Evolutionary conservation across 495 filamentous ascomycete genomes (phyloP).

Genomic region (Haplographium delicatum): DNA sequence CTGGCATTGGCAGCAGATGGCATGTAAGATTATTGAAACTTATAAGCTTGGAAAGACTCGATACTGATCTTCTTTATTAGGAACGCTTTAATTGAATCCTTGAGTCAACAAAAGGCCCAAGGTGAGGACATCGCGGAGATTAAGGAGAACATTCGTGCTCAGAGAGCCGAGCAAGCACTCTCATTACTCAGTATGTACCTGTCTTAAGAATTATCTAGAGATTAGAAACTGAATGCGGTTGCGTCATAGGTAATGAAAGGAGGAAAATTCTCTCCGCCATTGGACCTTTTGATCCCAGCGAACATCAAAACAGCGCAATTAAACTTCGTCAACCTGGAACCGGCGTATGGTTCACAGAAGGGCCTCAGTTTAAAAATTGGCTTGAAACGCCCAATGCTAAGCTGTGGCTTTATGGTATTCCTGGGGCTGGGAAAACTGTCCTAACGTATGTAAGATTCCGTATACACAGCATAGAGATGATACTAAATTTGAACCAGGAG

Average conservation of each 20-base stretch:
- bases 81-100: not conserved
- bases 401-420: conserved; percentile 33
- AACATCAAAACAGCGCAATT: not conserved
- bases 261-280: not conserved
- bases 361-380: conserved; percentile 23
- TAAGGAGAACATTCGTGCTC: not conserved
- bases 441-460: conserved; percentile 21
- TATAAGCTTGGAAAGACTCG: no score
- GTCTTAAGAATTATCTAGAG: not conserved
- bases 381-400: conserved; percentile 9
- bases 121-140: not conserved
- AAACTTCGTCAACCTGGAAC: conserved; percentile 23
- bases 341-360: conserved; percentile 29
- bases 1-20: not conserved
- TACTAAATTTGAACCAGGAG: not conserved
- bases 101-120: not conserved
- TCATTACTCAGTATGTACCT: not conserved
- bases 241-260: not conserved
- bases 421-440: conserved; percentile 34
- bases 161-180: conserved; percentile 1
- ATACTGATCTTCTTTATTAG: no score
- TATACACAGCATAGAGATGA: conserved; percentile 14
- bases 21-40: no score
- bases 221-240: not conserved
- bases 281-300: not conserved